A percentile compares a stretch with the other conserved stretches of the same genome.
Evolutionary conservation across 2,329 filamentous ascomycete species (phyloP).

Genomic region (Pleomassaria siparia): DNA sequence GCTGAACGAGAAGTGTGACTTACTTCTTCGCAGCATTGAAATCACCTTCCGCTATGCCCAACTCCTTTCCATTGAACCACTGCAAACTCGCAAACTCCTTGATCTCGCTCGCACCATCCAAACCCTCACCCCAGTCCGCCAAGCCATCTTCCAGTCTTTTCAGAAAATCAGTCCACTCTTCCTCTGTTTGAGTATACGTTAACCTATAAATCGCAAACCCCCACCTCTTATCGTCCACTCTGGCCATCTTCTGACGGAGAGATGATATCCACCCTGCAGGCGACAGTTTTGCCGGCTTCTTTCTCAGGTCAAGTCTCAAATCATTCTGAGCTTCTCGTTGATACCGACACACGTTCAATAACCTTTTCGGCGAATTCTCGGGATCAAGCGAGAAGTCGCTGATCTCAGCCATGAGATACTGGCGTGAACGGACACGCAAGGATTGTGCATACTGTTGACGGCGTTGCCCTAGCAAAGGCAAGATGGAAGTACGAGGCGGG

Average conservation of each 20-base stretch:
- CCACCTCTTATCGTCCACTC: slow-evolving; percentile 15
- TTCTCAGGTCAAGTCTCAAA: not conserved
- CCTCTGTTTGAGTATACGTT: slow-evolving; percentile 17
- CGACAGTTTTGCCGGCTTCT: not conserved
- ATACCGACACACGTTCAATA: not conserved
- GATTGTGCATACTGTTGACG: not conserved
- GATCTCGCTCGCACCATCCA: slow-evolving; percentile 15
- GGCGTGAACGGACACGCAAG: not conserved
- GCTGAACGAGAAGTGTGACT: no score
- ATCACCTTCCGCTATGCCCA: slow-evolving; percentile 21
- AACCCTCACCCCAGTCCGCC: slow-evolving; percentile 14
- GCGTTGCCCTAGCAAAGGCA: not conserved
- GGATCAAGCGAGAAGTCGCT: not conserved
- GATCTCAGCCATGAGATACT: not conserved
- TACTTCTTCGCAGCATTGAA: slow-evolving; percentile 16
- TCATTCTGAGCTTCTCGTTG: slow-evolving; percentile 1
- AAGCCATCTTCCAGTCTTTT: slow-evolving; percentile 15
- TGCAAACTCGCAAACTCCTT: slow-evolving; percentile 8
- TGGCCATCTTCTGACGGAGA: not conserved
- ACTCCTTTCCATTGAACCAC: slow-evolving; percentile 16
- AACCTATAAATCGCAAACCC: slow-evolving; percentile 24
- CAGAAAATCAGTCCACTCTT: slow-evolving; percentile 19
- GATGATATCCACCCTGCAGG: slow-evolving; percentile 1
- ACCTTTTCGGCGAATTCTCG: not conserved
- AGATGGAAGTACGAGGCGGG: not conserved